Evolutionary conservation across 176 grass and related monocot genomes (phyloP).

Genomic region (Phoenix dactylifera): DNA sequence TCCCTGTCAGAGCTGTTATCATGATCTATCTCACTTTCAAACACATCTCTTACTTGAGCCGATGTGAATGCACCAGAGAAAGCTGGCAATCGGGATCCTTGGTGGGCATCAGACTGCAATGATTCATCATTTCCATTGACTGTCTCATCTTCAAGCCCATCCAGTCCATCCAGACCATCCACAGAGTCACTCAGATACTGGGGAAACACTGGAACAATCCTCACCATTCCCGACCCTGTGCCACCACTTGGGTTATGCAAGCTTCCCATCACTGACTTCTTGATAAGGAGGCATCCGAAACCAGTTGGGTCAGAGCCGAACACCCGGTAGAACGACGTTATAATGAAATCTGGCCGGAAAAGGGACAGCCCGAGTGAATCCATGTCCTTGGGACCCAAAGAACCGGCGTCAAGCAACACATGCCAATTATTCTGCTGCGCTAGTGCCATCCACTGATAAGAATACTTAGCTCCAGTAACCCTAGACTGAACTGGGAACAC

Average conservation of each 20-base stretch:
- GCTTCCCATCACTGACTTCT: slow-evolving; percentile 84
- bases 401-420: slow-evolving; percentile 87
- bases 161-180: slow-evolving; percentile 56
- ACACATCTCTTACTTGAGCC: slow-evolving; percentile 78
- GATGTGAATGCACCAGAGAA: slow-evolving; percentile 92
- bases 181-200: slow-evolving; percentile 89
- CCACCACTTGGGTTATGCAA: slow-evolving; percentile 67
- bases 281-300: slow-evolving; percentile 92
- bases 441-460: slow-evolving; percentile 99
- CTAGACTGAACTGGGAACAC: slow-evolving; percentile 96
- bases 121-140: slow-evolving; percentile 54
- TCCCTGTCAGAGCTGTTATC: slow-evolving; percentile 84
- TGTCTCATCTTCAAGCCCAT: slow-evolving; percentile 73
- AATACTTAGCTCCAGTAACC: slow-evolving; percentile 93
- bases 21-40: slow-evolving; percentile 80
- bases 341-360: slow-evolving; percentile 96
- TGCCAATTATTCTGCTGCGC: slow-evolving; percentile 99
- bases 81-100: slow-evolving; percentile 66
- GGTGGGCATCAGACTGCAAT: slow-evolving; percentile 27
- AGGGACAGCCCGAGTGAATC: slow-evolving; percentile 86
- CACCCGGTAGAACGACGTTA: slow-evolving; percentile 93
- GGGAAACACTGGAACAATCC: slow-evolving; percentile 73
- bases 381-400: slow-evolving; percentile 96
- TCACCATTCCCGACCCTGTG: slow-evolving; percentile 71
- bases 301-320: slow-evolving; percentile 89